A percentile compares a stretch with the other conserved stretches of the same genome.
Conservation (phyloP, 495 filamentous ascomycete genomes). For the Hypomontagnella submonticulosa region DNA sequence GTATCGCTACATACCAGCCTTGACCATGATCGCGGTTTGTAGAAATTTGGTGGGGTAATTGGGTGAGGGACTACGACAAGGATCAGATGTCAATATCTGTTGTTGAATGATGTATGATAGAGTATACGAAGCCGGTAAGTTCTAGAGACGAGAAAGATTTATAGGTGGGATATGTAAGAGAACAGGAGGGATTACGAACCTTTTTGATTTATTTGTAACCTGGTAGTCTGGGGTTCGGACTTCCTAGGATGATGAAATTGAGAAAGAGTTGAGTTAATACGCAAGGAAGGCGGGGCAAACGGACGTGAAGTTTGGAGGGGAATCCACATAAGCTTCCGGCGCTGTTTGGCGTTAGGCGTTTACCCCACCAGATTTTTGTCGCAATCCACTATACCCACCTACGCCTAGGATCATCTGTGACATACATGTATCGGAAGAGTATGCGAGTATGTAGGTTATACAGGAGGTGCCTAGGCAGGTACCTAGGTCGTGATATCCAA, state of each 20-base stretch:
- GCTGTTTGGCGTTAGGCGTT: slow-evolving; percentile 12
- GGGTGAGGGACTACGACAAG: slow-evolving; percentile 29
- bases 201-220: slow-evolving; percentile 18
- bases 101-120: too few relatives aligned
- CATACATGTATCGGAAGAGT: too few relatives aligned
- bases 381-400: too few relatives aligned
- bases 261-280: slow-evolving; percentile 35
- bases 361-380: slow-evolving; percentile 26
- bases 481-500: slow-evolving; percentile 24
- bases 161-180: slow-evolving; percentile 34
- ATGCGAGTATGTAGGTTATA: too few relatives aligned
- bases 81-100: slow-evolving; percentile 12
- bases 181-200: slow-evolving; percentile 44
- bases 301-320: slow-evolving; percentile 5
- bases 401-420: too few relatives aligned
- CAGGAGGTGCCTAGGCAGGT: slow-evolving; percentile 1
- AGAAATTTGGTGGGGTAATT: slow-evolving; percentile 40
- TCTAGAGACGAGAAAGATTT: neutral
- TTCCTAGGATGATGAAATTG: slow-evolving; percentile 35
- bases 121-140: neutral
- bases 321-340: slow-evolving; percentile 38
- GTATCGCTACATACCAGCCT: slow-evolving; percentile 72
- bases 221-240: slow-evolving; percentile 12
- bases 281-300: slow-evolving; percentile 40
- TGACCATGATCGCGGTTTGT: slow-evolving; percentile 75